Base-by-base conservation (phyloP, 2,329 filamentous ascomycete genomes). In the Cladobotryum mycophilum region DNA sequence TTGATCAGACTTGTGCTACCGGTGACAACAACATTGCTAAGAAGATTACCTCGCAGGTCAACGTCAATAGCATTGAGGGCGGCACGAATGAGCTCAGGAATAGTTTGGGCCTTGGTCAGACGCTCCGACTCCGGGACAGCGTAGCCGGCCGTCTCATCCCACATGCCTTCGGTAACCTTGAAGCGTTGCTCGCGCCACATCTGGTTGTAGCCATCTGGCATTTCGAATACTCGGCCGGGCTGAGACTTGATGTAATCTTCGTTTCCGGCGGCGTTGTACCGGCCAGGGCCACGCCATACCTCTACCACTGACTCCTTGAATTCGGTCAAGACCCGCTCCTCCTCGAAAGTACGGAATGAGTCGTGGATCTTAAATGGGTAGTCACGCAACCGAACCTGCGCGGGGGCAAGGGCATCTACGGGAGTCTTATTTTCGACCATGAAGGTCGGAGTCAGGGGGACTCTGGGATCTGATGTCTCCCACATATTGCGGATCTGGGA, bases 241-340 rank as follows among this genome's bases (percentile, higher is more conserved):
- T 84, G 82, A 41, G 72, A 77, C 65, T 81, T 85, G 52, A 85
- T 84, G 44, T 82, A 76, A 40, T 96, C 91, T 64, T 93, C 83
- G 65, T 92, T 95, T 36, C 84, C 82, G 18, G 72, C 79, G 58
- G 68, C 70, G 40, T 69, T 67, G 61, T 89, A 82, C 54, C 83
- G 79, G 53, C 85, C 85, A 0, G 88, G 88, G 1, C 89, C 89
- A 22, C 83, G 81, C 92, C 93, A 99, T 13, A 92, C 84, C 70
- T 96, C 90, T 25, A 97, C 90, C 14, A 96, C 89, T 15, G 88
- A 95, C 72, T 99, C 95, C 73, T 99, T 99, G 80, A 95, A 99
- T 67, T 96, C 90, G 36, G 89, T 90, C 51, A 99, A 74, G 40
- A 96, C 85, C 48, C 92, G 88, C 68, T 97, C 93, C 73, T 99